A percentile compares a stretch with the other conserved stretches of the same genome.
These are phyloP conservation scores for Saccharomycopsis sp. DNA, from an alignment of 805 yeast genomes.

Conservation along the genomic window DNA sequence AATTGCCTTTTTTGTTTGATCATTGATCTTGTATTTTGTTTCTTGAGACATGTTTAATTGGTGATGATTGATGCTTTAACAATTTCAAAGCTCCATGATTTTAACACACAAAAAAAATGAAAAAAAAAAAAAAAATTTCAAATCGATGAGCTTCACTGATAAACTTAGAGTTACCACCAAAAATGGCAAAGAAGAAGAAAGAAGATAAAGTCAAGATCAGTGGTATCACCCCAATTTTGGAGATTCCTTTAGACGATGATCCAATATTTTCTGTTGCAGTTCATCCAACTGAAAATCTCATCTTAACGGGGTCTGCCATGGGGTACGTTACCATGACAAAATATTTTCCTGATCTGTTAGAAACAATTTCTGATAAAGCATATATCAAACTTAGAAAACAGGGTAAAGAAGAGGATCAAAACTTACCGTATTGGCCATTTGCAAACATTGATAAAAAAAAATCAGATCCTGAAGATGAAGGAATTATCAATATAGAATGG, in stretches of 20 bases:
- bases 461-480: background rate
- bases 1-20: too few species aligned
- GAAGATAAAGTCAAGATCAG: conserved; percentile 4
- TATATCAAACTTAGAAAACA: conserved; percentile 10
- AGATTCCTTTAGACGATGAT: conserved; percentile 26
- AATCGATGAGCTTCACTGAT: too few species aligned
- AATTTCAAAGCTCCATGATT: too few species aligned
- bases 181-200: conserved; percentile 14
- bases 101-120: too few species aligned
- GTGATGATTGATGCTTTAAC: too few species aligned
- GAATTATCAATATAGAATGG: conserved; percentile 43
- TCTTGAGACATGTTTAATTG: too few species aligned
- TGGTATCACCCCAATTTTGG: conserved; percentile 10
- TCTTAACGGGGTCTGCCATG: conserved; percentile 68
- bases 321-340: conserved; percentile 60
- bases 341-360: conserved; percentile 43
- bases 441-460: too few species aligned
- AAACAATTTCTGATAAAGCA: conserved; percentile 26
- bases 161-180: too few species aligned
- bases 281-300: conserved; percentile 60
- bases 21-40: too few species aligned
- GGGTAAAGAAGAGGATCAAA: too few species aligned
- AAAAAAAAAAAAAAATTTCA: too few species aligned
- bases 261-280: conserved; percentile 71
- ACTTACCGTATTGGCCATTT: too few species aligned